Conservation (phyloP, 2,329 filamentous ascomycete species). For the Escovopsis sp. region DNA sequence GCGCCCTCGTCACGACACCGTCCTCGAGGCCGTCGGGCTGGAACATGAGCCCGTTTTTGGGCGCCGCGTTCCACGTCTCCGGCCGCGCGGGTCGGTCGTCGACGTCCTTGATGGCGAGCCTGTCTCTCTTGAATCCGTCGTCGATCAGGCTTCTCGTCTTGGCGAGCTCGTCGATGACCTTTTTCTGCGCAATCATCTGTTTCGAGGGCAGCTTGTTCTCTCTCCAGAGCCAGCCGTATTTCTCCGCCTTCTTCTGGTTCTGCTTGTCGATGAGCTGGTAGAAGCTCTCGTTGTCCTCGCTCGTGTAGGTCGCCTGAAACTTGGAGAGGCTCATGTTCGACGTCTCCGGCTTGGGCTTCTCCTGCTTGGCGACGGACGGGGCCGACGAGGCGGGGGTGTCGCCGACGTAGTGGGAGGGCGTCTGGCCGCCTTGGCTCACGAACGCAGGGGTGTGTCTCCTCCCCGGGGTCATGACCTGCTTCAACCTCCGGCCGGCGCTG, state of each 20-base stretch:
- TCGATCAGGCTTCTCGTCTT: constrained; percentile 33
- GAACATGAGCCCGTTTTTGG: constrained; percentile 85
- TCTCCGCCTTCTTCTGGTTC: constrained; percentile 70
- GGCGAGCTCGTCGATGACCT: constrained; percentile 39
- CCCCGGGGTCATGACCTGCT: constrained; percentile 70
- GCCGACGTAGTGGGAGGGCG: constrained; percentile 52
- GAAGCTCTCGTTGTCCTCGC: constrained; percentile 96
- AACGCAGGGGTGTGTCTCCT: constrained; percentile 16
- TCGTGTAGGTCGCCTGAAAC: constrained; percentile 90
- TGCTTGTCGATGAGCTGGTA: constrained; percentile 84
- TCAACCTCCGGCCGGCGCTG: constrained; percentile 57
- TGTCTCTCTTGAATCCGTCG: constrained; percentile 42
- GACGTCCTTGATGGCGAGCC: constrained; percentile 49
- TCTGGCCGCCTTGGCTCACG: constrained; percentile 27
- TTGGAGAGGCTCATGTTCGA: constrained; percentile 60
- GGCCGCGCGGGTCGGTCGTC: constrained; percentile 62
- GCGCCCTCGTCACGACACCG: constrained; percentile 43
- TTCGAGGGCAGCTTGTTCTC: constrained; percentile 79
- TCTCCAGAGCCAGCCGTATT: constrained; percentile 78
- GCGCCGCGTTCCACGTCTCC: constrained; percentile 58
- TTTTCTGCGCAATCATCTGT: constrained; percentile 55
- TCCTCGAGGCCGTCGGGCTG: constrained; percentile 50
- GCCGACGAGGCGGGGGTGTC: constrained; percentile 54
- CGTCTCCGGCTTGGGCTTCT: constrained; percentile 45
- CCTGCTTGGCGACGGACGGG: constrained; percentile 12